Evolutionary conservation across 768 basidiomycete species (phyloP).

Genomic region (Coprinopsis cinerea): DNA sequence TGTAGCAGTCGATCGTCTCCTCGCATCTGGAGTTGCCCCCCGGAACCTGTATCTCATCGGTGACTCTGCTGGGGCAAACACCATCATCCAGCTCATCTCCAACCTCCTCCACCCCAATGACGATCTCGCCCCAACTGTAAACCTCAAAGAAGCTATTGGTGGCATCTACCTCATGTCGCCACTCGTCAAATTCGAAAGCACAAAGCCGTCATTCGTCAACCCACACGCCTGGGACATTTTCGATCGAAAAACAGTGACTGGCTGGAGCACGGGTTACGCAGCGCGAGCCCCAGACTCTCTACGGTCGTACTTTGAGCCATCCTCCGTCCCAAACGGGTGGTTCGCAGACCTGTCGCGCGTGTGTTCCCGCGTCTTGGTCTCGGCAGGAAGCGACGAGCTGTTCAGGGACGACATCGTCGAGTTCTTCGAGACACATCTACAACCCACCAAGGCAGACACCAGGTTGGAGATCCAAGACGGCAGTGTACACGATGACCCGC

Average conservation of each 20-base stretch:
- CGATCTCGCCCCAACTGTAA: conserved; percentile 18
- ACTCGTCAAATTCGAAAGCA: conserved; percentile 26
- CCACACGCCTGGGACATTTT: conserved; percentile 19
- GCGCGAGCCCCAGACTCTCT: conserved; percentile 14
- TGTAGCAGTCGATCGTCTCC: conserved; percentile 26
- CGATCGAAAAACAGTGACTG: conserved; percentile 7
- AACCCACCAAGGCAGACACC: background rate
- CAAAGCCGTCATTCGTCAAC: conserved; percentile 12
- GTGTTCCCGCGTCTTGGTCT: conserved; percentile 22
- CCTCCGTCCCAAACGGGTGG: conserved; percentile 23
- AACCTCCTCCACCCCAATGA: conserved; percentile 31
- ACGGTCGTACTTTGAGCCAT: conserved; percentile 20
- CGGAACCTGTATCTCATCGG: conserved; percentile 29
- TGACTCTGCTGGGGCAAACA: conserved; percentile 36
- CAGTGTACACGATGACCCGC: too few species aligned
- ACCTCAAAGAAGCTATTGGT: conserved; percentile 19
- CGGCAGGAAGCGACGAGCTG: conserved; percentile 22
- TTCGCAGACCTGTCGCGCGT: conserved; percentile 20
- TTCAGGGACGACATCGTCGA: conserved; percentile 22
- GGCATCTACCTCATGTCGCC: conserved; percentile 34
- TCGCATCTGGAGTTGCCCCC: conserved; percentile 24
- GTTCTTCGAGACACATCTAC: conserved; percentile 14
- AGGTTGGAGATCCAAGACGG: too few species aligned
- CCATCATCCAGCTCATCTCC: conserved; percentile 30
- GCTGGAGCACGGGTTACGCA: conserved; percentile 17